Base-by-base conservation (phyloP, 495 filamentous ascomycete genomes). In the Aspergillus avenaceus region DNA sequence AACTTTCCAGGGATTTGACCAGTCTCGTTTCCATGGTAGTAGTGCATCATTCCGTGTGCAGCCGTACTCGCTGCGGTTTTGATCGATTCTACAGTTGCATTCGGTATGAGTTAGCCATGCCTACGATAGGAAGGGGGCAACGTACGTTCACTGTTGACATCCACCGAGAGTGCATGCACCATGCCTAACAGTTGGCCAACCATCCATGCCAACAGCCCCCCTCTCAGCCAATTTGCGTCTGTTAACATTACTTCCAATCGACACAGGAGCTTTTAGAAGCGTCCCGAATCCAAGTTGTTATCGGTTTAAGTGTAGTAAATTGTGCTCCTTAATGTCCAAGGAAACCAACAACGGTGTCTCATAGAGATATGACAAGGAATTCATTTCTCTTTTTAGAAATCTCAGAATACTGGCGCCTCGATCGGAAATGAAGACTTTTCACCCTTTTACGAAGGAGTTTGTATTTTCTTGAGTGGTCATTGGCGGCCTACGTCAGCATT, bases 21-120 rank as follows among this genome's bases (percentile, higher is more conserved):
- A 2, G 82, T 73, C 49, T 78, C 44, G 45, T 85, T 74, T 22
- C 79, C 80, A 13, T 70, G 67, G 61, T 90, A 89, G 59, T 80
- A 79, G 37, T 71, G 70, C 75, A 87, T 85, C 71, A 87, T 78
- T 54, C 81, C 82, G 25, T 73, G 68, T 3, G 82, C 76, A 45
- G 79, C 67, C 23, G 69, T 73, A 26, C 67, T 73, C 5, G 86
- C 80, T n/a, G 81, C 76, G 47, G 71, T 53, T 52, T 77, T 84
- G 55, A 89, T 67, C 2, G 86, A 88, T 56, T 79, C 87, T 90
- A 40, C 50, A 36, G 14, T 44, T 21, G 18, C n/a, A 7, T 7
- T 12, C 23, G 23, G 12, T 12, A n/a, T 16, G n/a, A 3, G 23
- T 41, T 2, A 41, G 38, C 9, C n/a, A 2, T 9, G 9, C 8